phyloP scores from a whole-genome alignment of 2,329 filamentous ascomycete species.

The Sphaerulina musiva region DNA sequence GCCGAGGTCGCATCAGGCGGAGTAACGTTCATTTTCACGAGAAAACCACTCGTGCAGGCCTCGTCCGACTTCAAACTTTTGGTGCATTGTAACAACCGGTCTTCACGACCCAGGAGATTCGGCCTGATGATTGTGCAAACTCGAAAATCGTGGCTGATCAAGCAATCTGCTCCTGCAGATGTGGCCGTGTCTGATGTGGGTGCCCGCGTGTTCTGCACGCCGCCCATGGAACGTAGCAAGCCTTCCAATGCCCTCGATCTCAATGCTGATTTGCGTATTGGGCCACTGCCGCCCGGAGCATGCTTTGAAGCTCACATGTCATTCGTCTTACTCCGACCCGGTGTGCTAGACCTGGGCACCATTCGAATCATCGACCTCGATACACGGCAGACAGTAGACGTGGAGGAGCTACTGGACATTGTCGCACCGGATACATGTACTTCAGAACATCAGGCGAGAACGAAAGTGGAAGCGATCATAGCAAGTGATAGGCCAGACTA shows the following conservation, averaged over 20 bases:
- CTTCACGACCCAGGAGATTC: constrained; percentile 57
- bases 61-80: constrained; percentile 66
- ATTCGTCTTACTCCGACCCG: constrained; percentile 61
- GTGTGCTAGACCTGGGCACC: constrained; percentile 64
- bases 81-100: constrained; percentile 70
- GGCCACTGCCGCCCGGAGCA: constrained; percentile 63
- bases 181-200: constrained; percentile 10
- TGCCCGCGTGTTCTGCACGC: constrained; percentile 18
- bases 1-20: constrained; percentile 36
- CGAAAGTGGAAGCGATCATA: background rate
- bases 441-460: background rate
- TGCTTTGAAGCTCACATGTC: constrained; percentile 68
- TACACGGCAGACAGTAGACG: constrained; percentile 70
- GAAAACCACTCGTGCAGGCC: constrained; percentile 53
- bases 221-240: constrained; percentile 45
- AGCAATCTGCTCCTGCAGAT: background rate
- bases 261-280: constrained; percentile 66
- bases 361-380: constrained; percentile 66
- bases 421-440: constrained; percentile 35
- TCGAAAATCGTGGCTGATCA: background rate
- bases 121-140: constrained; percentile 49
- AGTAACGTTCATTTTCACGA: constrained; percentile 68
- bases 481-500: background rate
- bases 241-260: constrained; percentile 65
- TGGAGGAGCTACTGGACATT: constrained; percentile 65